These are phyloP conservation scores for Davidsoniella eucalypti DNA, from an alignment of 2,329 filamentous ascomycete genomes.

Conservation along the genomic window DNA sequence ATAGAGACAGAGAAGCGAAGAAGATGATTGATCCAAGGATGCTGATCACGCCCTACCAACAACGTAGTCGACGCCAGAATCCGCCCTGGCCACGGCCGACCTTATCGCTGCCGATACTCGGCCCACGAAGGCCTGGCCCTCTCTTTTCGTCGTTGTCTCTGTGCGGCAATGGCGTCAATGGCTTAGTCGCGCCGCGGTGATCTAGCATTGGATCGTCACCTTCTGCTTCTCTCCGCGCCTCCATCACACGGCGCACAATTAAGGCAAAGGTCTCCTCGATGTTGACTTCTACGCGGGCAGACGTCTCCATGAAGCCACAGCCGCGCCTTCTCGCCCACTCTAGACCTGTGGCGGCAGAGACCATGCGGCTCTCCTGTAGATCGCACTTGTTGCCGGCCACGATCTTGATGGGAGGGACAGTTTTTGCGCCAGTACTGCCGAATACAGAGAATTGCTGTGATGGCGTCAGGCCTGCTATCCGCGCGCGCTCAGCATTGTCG, in stretches of 20 bases:
- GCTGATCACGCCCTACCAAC: constrained; percentile 27
- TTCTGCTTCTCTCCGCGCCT: constrained; percentile 35
- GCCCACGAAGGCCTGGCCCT: constrained; percentile 28
- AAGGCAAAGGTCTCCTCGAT: constrained; percentile 78
- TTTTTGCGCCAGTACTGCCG: constrained; percentile 26
- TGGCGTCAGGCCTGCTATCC: constrained; percentile 25
- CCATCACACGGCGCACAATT: constrained; percentile 44
- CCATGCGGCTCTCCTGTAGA: constrained; percentile 49
- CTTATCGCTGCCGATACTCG: constrained; percentile 26
- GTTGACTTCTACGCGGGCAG: constrained; percentile 68
- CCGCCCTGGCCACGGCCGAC: constrained; percentile 26
- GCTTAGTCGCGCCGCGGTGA: constrained; percentile 39
- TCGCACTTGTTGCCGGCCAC: constrained; percentile 81
- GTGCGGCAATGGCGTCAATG: constrained; percentile 35
- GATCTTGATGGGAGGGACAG: constrained; percentile 61
- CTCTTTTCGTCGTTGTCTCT: constrained; percentile 27
- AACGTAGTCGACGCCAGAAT: constrained; percentile 41
- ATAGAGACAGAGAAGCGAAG: constrained; percentile 1
- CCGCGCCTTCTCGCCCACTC: constrained; percentile 59
- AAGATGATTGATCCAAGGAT: neutral
- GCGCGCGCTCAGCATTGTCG: constrained; percentile 42
- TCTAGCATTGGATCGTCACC: constrained; percentile 23
- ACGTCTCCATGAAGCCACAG: constrained; percentile 84
- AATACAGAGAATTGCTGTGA: constrained; percentile 17
- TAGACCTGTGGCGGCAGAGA: constrained; percentile 53